Percentiles rank a stretch among this genome's conserved stretches.
phyloP scores from a whole-genome alignment of 23 red algal species.

The Gracilaria gracilis region DNA sequence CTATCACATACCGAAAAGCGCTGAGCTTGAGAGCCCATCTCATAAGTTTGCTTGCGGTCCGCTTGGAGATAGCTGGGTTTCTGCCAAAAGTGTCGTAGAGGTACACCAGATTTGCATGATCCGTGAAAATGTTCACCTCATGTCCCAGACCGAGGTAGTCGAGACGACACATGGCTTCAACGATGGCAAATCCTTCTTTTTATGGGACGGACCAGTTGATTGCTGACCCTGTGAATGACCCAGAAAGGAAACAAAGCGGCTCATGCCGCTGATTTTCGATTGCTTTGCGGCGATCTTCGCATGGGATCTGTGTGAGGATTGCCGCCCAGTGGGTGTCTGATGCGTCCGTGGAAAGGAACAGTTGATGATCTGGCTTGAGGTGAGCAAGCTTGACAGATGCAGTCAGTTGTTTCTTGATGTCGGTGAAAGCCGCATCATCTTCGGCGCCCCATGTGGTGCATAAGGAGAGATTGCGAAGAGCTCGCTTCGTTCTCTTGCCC shows the following conservation, averaged over 20 bases:
- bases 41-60: constrained; percentile 33
- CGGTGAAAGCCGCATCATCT: constrained; percentile 50
- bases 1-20: neutral
- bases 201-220: too few species aligned
- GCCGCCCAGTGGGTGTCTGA: constrained; percentile 41
- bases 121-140: too few species aligned
- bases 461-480: constrained; percentile 44
- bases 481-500: constrained; percentile 13
- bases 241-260: too few species aligned
- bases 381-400: constrained; percentile 47
- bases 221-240: too few species aligned
- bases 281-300: neutral
- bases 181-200: too few species aligned
- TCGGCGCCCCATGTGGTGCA: neutral
- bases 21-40: constrained; percentile 23
- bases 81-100: neutral
- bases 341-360: constrained; percentile 44
- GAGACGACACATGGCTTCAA: too few species aligned
- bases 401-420: constrained; percentile 50
- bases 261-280: constrained; percentile 25
- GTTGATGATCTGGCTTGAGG: constrained; percentile 8
- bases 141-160: too few species aligned
- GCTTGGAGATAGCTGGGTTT: constrained; percentile 6
- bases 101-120: too few species aligned
- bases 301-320: constrained; percentile 17